These are phyloP conservation scores for Sinapis alba DNA, from an alignment of 441 rosid genomes.

Conservation along the genomic window DNA sequence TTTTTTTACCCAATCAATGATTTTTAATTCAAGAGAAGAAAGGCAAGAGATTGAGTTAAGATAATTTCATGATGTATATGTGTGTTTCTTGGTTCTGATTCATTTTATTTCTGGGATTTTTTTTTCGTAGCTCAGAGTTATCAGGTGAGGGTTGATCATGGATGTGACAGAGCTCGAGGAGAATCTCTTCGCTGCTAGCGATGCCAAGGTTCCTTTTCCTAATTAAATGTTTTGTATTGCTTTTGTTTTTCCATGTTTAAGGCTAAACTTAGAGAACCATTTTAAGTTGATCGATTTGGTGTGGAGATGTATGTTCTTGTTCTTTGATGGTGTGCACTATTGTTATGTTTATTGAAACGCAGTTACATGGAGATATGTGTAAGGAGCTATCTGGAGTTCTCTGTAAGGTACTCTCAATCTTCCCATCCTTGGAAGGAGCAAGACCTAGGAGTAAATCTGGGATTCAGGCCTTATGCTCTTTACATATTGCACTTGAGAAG, in stretches of 20 bases:
- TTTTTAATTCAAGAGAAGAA: background rate
- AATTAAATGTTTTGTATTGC: background rate
- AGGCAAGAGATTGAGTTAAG: slow-evolving; percentile 1
- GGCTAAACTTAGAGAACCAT: background rate
- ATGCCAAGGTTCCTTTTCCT: slow-evolving; percentile 78
- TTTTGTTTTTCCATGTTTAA: background rate
- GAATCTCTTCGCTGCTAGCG: slow-evolving; percentile 83
- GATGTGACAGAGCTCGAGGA: slow-evolving; percentile 89
- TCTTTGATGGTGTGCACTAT: slow-evolving; percentile 3
- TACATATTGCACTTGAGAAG: slow-evolving; percentile 96
- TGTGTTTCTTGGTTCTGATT: background rate
- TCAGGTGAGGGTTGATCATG: slow-evolving; percentile 57
- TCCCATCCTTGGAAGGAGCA: slow-evolving; percentile 94
- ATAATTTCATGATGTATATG: background rate
- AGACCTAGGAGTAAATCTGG: slow-evolving; percentile 98
- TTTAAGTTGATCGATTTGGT: background rate
- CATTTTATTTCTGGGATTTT: background rate
- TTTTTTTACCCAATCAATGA: background rate
- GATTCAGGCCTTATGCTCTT: slow-evolving; percentile 89
- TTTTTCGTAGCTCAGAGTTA: slow-evolving; percentile 5
- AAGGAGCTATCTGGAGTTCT: slow-evolving; percentile 72
- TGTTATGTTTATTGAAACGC: slow-evolving; percentile 34
- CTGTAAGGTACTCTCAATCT: slow-evolving; percentile 73
- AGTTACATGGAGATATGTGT: slow-evolving; percentile 98
- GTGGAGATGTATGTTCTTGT: background rate